A percentile compares a stretch with the other conserved stretches of the same genome.
Evolutionary conservation across 2,329 filamentous ascomycete species (phyloP).

Genomic region (Sarocladium oryzae): DNA sequence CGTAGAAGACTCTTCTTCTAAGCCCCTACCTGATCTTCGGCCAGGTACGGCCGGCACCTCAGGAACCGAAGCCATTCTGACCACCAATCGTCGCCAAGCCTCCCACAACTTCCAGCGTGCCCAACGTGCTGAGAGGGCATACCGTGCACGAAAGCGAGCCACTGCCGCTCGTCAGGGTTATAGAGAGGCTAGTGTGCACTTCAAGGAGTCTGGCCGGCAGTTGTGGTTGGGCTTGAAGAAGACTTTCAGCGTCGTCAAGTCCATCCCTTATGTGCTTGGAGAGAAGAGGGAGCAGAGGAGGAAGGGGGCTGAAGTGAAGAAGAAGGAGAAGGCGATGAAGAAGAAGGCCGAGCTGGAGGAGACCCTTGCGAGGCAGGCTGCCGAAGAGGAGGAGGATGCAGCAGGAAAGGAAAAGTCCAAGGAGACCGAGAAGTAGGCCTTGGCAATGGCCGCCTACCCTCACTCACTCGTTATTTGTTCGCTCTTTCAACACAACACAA

Average conservation of each 20-base stretch:
- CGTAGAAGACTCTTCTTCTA: not conserved
- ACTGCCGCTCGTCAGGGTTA: constrained; percentile 30
- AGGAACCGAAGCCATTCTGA: constrained; percentile 35
- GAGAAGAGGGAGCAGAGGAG: constrained; percentile 29
- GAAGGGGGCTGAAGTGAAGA: constrained; percentile 22
- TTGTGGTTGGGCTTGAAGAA: constrained; percentile 27
- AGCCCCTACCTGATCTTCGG: not conserved
- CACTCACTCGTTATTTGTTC: not conserved
- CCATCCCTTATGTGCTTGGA: constrained; percentile 27
- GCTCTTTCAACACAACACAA: not conserved
- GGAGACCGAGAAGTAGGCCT: not conserved
- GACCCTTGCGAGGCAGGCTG: constrained; percentile 20
- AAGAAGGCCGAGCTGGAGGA: constrained; percentile 29
- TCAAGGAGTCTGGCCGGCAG: constrained; percentile 28
- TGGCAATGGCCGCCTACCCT: not conserved
- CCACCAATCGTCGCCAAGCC: constrained; percentile 29
- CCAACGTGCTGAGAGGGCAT: constrained; percentile 32
- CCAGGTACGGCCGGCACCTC: constrained; percentile 28
- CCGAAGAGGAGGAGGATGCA: constrained; percentile 12
- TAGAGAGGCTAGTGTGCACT: constrained; percentile 32
- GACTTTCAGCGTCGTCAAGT: constrained; percentile 23
- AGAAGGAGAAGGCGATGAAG: constrained; percentile 23
- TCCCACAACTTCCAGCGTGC: constrained; percentile 31
- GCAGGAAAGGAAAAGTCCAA: not conserved
- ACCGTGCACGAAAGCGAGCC: constrained; percentile 34